Base-by-base conservation (phyloP, 2,329 filamentous ascomycete genomes). In the Monosporascus sp. region DNA sequence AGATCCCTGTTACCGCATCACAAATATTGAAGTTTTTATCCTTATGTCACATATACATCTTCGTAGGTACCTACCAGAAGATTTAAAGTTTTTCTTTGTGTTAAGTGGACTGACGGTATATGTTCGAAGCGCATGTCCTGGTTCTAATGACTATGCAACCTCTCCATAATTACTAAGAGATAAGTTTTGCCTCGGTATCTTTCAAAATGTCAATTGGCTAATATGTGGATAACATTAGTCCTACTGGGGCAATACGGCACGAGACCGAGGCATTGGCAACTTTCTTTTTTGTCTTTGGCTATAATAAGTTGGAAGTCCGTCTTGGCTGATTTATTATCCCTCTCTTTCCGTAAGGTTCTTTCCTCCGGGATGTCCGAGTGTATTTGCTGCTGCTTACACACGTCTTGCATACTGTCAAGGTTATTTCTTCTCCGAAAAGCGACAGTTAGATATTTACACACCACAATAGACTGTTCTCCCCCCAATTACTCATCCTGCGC, bases 201-300 rank as follows among this genome's bases (percentile, higher is more conserved):
- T 31, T 5, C 9, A 35, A 35, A 11, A 14, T 35, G 31, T 11
- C 28, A 11, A 31, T 11, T 11, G 9, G 28, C 7, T 5, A 3
- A 3, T 11, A 11, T 31, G 9, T 14, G 11, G 31, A 48, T 52
- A 49, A 51, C 48, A 49, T 51, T 54, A 55, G 50, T 53, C 54
- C 54, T 28, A 53, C 43, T 48, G 5, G 43, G 31, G 43, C 43
- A 46, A 28, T 5, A 46, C 11, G 24, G 43, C 43, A 46, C 43
- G 22, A 46, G 43, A 46, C 43, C 22, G 22, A 46, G 22, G n/a
- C 22, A 46, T 46, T 46, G 22, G 22, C 43, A 3, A 11, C 18
- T 8, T 43, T 24, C n/a, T 20, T 14, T 22, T 40, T 40, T 8
- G 15, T n/a, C 15, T 40, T 40, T n/a, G 7, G 9, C 9, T 11